Base-by-base conservation (phyloP, 2,329 filamentous ascomycete genomes). In the Aureobasidium sp. region DNA sequence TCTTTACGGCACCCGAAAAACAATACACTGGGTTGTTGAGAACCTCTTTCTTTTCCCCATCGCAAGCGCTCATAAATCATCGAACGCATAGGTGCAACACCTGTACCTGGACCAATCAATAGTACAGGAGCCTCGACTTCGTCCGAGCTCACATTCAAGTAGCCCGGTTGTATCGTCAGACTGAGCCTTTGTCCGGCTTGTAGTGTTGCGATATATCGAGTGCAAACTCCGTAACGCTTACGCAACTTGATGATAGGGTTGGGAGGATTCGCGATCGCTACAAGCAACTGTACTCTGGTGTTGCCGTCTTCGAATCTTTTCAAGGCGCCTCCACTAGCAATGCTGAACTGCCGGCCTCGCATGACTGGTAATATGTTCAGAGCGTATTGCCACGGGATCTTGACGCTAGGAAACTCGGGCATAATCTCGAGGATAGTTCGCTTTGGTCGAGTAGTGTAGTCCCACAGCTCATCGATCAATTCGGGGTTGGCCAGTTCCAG, bases 381-480 rank as follows among this genome's bases (percentile, higher is more conserved):
- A 1, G 85, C 76, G 44, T 84, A 81, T 53, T 85, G 74, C 70
- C 84, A 87, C 0, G 93, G 90, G 2, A 98, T 81, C 57, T 84
- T 84, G 52, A 97, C 85, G 0, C 81, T 85, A 37, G 86, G 79
- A 62, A 98, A 98, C 61, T 98, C 93, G 54, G 91, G 84, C 24
- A 98, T 78, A 3, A 95, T 85, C 69, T 98, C 93, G 5, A 98
- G 74, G 54, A 97, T 95, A 55, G 87, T 94, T 29, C 93, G 84
- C 29, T 90, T 84, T 0, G 91, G 88, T 7, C 93, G 83, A 0
- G 90, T 90, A 1, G 93, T 93, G 66, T 98, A 98, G 70, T 98
- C 91, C 71, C 88, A 97, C 53, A 95, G 84, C 61, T 98, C 93
- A 61, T 97, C 90, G 5, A 91, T 81, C 61, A 85, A 88, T 40